These are phyloP conservation scores for Dactylellina haptotyla DNA, from an alignment of 2,329 filamentous ascomycete species.

Conservation along the genomic window DNA sequence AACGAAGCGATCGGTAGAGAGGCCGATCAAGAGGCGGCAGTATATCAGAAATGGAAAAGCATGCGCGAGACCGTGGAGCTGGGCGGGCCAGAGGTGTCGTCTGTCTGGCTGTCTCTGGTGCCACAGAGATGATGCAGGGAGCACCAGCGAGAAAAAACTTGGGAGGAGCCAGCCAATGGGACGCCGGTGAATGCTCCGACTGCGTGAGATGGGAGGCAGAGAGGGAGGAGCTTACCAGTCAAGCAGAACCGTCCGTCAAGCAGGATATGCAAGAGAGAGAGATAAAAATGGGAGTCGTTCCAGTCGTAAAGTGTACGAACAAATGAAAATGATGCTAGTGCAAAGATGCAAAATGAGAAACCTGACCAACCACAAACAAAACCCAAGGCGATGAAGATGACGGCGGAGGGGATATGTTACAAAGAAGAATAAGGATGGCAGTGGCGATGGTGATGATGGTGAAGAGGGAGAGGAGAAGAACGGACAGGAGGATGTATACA, in stretches of 20 bases:
- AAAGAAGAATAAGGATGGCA: no score
- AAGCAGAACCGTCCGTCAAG: constrained; percentile 41
- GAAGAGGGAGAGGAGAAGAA: constrained; percentile 9
- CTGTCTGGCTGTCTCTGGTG: constrained; percentile 41
- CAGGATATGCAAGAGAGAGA: constrained; percentile 33
- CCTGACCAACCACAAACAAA: constrained; percentile 41
- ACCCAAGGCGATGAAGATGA: constrained; percentile 34
- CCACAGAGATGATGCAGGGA: constrained; percentile 52
- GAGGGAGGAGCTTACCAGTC: constrained; percentile 34
- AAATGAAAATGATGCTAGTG: constrained; percentile 44
- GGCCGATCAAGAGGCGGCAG: not conserved
- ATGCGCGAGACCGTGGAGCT: not conserved
- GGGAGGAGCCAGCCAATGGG: constrained; percentile 41
- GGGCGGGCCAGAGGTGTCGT: constrained; percentile 36
- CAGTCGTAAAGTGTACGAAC: constrained; percentile 33
- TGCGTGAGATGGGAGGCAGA: not conserved
- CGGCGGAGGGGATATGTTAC: constrained; percentile 44
- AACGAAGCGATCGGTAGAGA: not conserved
- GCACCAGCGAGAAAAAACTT: constrained; percentile 8
- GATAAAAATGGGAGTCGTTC: constrained; percentile 47
- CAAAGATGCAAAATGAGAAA: constrained; percentile 36
- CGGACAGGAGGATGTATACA: not conserved
- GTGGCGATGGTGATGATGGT: constrained; percentile 17
- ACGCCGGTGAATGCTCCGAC: constrained; percentile 3
- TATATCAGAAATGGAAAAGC: not conserved